Evolutionary conservation across 345 rosid genomes (phyloP), one percentile per base, ranked within the genome.

Genomic region (Gossypium longicalyx): DNA sequence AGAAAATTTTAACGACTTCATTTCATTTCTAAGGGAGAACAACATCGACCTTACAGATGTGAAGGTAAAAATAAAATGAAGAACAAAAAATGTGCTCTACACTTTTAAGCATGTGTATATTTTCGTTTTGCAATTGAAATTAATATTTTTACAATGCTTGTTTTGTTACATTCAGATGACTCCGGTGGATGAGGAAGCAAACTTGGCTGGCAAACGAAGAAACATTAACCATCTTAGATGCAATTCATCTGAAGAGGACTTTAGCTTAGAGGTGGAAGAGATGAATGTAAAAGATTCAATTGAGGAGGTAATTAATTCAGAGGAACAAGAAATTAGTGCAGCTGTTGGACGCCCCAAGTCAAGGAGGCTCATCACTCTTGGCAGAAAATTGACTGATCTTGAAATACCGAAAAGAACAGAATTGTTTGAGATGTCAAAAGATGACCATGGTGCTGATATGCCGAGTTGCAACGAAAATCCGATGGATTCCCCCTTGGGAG

Each of bases 21-120:
- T 89, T 59, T 84, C 86, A 22, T 95, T 88, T 80, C 88, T 95
- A 12, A 38, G 76, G 74, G 97, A 90, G 79, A 91, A 93, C 81
- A 80, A 90, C 61, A 91, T 93, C 11, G 97, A 93, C 82, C 85
- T 90, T 68, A 82, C 86, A 7, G 86, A 89, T 82, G 93, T 95
- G 2, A 80, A 86, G 96, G 99, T 95, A 84, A 76, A 70, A 20
- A 84, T 81, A 25, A 6, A 25, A 27, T 23, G 12, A 48, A 34
- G 41, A 34, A 34, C 41, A 34, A 34, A 34, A 34, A 34, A 34
- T 34, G 41, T 48, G 52, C 17, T 3, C 4, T 48, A 51, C 7
- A 34, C 41, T 34, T 34, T 34, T 49, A 3, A 3, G 56, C 19
- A 0, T 51, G 7, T 34, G n/a, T 1, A 5, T 16, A 13, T 16